phyloP scores from a whole-genome alignment of 345 rosid genomes.

The Anacardium occidentale region DNA sequence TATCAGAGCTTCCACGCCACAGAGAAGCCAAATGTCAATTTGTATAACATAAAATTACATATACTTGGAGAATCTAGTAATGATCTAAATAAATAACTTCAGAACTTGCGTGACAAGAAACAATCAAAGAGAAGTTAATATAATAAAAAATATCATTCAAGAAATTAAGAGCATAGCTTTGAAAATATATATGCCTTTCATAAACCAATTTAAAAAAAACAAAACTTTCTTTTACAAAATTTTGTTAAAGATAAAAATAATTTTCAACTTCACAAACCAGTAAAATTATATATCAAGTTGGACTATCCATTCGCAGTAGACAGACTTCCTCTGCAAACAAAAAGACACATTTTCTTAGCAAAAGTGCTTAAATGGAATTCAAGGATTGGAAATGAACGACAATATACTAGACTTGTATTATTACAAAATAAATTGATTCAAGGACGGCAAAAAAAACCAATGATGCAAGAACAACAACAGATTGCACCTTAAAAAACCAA shows the following conservation, averaged over 20 bases:
- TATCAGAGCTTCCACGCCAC: constrained; percentile 28
- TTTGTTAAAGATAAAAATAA: not conserved
- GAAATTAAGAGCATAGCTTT: not conserved
- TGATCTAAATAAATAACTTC: not conserved
- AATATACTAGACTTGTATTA: not conserved
- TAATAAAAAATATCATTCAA: not conserved
- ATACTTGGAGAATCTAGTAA: not conserved
- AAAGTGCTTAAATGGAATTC: not conserved
- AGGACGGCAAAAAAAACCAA: not conserved
- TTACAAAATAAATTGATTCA: not conserved
- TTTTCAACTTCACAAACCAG: not conserved
- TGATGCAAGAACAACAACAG: not conserved
- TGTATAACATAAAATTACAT: not conserved
- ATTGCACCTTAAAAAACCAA: not conserved
- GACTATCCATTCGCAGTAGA: not conserved
- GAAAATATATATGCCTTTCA: not conserved
- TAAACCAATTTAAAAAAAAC: not conserved
- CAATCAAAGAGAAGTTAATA: not conserved
- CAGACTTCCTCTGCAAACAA: not conserved
- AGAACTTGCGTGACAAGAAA: not conserved
- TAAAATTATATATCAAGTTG: not conserved
- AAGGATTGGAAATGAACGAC: not conserved
- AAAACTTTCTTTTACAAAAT: not conserved
- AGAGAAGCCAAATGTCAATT: constrained; percentile 13
- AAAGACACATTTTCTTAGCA: not conserved